A percentile compares a stretch with the other conserved stretches of the same genome.
Evolutionary conservation across 148 eudicot species (phyloP).

Genomic region (Amaranthus hypochondriacus): DNA sequence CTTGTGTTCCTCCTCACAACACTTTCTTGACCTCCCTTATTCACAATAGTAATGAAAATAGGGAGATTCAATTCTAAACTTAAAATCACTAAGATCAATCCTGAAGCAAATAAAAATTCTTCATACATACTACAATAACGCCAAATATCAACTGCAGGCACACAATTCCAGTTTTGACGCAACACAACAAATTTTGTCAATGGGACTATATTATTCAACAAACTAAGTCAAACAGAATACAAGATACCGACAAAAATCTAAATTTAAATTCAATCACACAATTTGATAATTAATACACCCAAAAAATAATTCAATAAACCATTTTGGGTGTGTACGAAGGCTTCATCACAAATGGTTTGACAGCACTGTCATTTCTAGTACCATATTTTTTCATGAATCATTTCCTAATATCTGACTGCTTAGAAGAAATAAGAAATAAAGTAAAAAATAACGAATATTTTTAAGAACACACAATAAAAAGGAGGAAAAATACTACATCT

Average conservation of each 20-base stretch:
- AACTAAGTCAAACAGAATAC: neutral
- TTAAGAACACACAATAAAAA: neutral
- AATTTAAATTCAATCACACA: neutral
- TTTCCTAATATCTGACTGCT: slow-evolving; percentile 84
- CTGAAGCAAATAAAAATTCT: neutral
- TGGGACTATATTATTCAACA: neutral
- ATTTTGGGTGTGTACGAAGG: slow-evolving; percentile 1
- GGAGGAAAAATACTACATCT: neutral
- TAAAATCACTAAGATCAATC: neutral
- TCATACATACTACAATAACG: neutral
- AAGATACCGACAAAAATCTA: neutral
- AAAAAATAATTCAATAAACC: slow-evolving; percentile 32
- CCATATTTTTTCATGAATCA: slow-evolving; percentile 84
- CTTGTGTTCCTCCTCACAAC: slow-evolving; percentile 77
- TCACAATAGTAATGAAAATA: slow-evolving; percentile 3
- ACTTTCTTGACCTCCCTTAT: slow-evolving; percentile 50
- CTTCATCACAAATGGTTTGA: slow-evolving; percentile 31
- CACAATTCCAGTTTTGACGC: neutral
- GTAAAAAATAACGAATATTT: neutral
- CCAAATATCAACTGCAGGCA: neutral
- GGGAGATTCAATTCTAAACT: neutral
- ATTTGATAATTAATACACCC: neutral
- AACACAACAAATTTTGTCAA: neutral
- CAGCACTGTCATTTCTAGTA: slow-evolving; percentile 45
- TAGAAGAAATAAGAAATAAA: neutral